phyloP scores from a whole-genome alignment of 148 eudicot species.

The Mesembryanthemum crystallinum region DNA sequence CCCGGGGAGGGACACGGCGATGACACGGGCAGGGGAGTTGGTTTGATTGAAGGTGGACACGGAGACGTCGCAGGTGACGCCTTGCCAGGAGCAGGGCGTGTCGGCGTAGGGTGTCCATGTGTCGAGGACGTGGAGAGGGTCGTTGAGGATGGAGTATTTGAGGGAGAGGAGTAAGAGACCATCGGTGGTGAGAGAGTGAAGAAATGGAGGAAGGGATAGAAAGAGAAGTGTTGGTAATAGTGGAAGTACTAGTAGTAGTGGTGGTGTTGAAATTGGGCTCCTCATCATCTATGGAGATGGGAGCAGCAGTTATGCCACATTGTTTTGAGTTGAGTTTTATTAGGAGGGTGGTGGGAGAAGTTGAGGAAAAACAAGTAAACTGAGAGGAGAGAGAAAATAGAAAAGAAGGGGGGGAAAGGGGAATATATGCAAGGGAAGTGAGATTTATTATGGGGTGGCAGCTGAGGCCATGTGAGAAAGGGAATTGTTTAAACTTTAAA shows the following conservation, averaged over 20 bases:
- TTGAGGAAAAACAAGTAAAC: background rate
- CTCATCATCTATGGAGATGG: constrained; percentile 12
- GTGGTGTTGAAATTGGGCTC: background rate
- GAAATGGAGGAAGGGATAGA: background rate
- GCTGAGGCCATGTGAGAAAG: constrained; percentile 25
- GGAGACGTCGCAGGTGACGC: constrained; percentile 44
- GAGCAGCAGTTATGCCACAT: constrained; percentile 18
- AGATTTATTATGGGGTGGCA: constrained; percentile 32
- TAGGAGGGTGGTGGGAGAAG: background rate
- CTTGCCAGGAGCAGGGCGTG: constrained; percentile 82
- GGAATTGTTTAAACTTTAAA: constrained; percentile 13
- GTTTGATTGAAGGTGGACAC: background rate
- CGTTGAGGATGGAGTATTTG: constrained; percentile 51
- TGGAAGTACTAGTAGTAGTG: background rate
- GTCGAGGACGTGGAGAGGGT: constrained; percentile 54
- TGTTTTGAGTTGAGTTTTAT: background rate
- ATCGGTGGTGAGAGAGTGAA: constrained; percentile 41
- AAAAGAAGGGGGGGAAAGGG: background rate
- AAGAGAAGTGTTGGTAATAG: constrained; percentile 12
- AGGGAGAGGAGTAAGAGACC: constrained; percentile 71
- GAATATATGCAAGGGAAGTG: constrained; percentile 28
- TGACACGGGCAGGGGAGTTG: constrained; percentile 40
- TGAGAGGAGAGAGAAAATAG: background rate
- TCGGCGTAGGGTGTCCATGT: constrained; percentile 51
- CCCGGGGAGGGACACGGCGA: constrained; percentile 50